A percentile compares a stretch with the other conserved stretches of the same genome.
Conservation (phyloP, 208 protist species). For the Leishmania lainsoni region DNA sequence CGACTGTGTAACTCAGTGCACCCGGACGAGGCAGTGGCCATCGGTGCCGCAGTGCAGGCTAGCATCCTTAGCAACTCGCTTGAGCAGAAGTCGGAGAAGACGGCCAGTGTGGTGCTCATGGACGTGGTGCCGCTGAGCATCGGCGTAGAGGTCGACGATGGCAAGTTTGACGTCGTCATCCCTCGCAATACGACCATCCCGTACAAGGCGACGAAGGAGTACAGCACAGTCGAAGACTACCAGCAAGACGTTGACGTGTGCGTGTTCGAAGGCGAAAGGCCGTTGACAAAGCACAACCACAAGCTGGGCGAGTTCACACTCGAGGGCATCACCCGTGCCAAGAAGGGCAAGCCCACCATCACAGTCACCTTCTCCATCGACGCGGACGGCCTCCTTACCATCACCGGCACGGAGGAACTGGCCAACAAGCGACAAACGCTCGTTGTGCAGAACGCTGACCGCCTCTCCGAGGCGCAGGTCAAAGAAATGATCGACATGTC, state of each 20-base stretch:
- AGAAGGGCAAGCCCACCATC: conserved; percentile 98
- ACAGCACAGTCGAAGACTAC: conserved; percentile 98
- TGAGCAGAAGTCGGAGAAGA: conserved; percentile 66
- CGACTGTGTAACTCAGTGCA: conserved; percentile 93
- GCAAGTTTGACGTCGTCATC: conserved; percentile 93
- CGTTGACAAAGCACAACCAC: conserved; percentile 98
- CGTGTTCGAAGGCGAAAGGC: conserved; percentile 99
- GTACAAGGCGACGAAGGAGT: conserved; percentile 89
- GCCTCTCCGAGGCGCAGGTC: conserved; percentile 69
- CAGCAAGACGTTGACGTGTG: conserved; percentile 98
- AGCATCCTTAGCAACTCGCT: conserved; percentile 87
- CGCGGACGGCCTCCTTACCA: conserved; percentile 97
- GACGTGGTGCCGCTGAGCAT: conserved; percentile 96
- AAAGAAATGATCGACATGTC: conserved; percentile 61
- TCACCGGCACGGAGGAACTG: conserved; percentile 96
- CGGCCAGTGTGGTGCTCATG: conserved; percentile 95
- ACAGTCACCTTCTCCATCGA: conserved; percentile 98
- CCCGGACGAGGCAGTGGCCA: conserved; percentile 98
- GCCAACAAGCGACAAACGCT: conserved; percentile 93
- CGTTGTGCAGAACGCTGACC: conserved; percentile 88
- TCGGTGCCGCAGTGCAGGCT: conserved; percentile 99
- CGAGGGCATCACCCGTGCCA: conserved; percentile 95
- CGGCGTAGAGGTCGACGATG: conserved; percentile 96
- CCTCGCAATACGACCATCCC: conserved; percentile 91
- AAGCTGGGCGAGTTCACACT: conserved; percentile 94